These are phyloP conservation scores for Diplocarpon rosae DNA, from an alignment of 2,329 filamentous ascomycete genomes.

Conservation along the genomic window DNA sequence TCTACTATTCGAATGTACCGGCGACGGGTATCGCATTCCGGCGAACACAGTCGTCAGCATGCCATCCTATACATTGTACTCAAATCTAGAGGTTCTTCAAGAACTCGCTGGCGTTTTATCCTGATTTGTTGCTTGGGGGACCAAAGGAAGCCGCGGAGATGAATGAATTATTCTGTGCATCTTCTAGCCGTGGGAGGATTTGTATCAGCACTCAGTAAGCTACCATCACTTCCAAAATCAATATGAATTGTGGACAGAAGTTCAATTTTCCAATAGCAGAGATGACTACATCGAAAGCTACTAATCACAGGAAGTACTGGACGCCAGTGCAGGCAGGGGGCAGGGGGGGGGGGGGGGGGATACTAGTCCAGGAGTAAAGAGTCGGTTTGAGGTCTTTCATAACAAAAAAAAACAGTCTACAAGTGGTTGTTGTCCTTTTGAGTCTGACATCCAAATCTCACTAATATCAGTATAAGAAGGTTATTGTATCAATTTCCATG, in stretches of 20 bases:
- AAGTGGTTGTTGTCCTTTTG: slow-evolving; percentile 4
- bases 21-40: slow-evolving; percentile 33
- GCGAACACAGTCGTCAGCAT: slow-evolving; percentile 40
- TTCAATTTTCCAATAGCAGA: slow-evolving; percentile 37
- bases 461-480: too few species aligned
- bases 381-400: slow-evolving; percentile 32
- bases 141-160: slow-evolving; percentile 26
- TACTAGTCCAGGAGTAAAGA: slow-evolving; percentile 31
- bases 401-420: slow-evolving; percentile 24
- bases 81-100: slow-evolving; percentile 38
- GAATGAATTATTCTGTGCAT: slow-evolving; percentile 49
- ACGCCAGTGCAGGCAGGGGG: slow-evolving; percentile 26
- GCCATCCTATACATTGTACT: slow-evolving; percentile 41
- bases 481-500: too few species aligned
- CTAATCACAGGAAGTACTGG: slow-evolving; percentile 34
- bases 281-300: slow-evolving; percentile 36
- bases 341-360: too few species aligned
- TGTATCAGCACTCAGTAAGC: slow-evolving; percentile 43
- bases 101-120: slow-evolving; percentile 37
- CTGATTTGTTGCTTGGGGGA: slow-evolving; percentile 38
- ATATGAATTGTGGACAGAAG: background rate
- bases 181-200: slow-evolving; percentile 54
- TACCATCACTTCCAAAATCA: background rate
- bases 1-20: slow-evolving; percentile 26
- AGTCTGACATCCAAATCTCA: too few species aligned